phyloP scores from a whole-genome alignment of 2,329 filamentous ascomycete genomes.

The Colletotrichum agaves region DNA sequence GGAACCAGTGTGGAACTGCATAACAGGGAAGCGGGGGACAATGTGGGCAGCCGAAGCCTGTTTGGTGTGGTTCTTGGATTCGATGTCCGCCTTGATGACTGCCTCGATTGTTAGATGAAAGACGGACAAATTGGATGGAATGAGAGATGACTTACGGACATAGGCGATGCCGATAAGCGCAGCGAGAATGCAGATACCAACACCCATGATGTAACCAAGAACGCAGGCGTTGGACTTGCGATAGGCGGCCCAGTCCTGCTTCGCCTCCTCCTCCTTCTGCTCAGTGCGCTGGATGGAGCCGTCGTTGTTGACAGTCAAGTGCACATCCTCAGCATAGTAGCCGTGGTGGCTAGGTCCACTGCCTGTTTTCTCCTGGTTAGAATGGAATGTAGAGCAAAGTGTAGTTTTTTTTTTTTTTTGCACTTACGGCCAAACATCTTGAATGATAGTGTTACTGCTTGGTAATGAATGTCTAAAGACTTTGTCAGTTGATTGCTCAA shows the following conservation, averaged over 20 bases:
- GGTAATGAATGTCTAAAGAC: slow-evolving; percentile 14
- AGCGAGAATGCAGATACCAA: background rate
- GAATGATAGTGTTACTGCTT: background rate
- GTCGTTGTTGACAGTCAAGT: slow-evolving; percentile 20
- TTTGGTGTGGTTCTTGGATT: background rate
- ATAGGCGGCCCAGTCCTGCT: slow-evolving; percentile 22
- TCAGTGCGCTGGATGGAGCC: slow-evolving; percentile 16
- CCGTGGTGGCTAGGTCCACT: slow-evolving; percentile 2
- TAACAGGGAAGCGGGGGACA: slow-evolving; percentile 26
- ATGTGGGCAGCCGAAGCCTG: slow-evolving; percentile 6
- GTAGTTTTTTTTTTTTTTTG: background rate
- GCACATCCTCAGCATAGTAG: slow-evolving; percentile 25
- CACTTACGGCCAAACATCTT: slow-evolving; percentile 17
- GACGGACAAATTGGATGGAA: too few relatives aligned
- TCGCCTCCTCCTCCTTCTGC: background rate
- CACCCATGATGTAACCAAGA: background rate
- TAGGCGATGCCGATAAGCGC: slow-evolving; percentile 3
- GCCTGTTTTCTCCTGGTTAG: background rate
- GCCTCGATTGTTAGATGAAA: background rate
- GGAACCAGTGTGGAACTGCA: slow-evolving; percentile 14
- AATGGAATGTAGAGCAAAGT: background rate
- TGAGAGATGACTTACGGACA: background rate
- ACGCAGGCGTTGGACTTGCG: slow-evolving; percentile 31
- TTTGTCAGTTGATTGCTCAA: slow-evolving; percentile 2
- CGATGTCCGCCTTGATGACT: slow-evolving; percentile 3